Percentiles rank a stretch among this genome's conserved stretches.
phyloP scores from a whole-genome alignment of 1,139 yeast genomes.

The Yamadazyma triangularis region DNA sequence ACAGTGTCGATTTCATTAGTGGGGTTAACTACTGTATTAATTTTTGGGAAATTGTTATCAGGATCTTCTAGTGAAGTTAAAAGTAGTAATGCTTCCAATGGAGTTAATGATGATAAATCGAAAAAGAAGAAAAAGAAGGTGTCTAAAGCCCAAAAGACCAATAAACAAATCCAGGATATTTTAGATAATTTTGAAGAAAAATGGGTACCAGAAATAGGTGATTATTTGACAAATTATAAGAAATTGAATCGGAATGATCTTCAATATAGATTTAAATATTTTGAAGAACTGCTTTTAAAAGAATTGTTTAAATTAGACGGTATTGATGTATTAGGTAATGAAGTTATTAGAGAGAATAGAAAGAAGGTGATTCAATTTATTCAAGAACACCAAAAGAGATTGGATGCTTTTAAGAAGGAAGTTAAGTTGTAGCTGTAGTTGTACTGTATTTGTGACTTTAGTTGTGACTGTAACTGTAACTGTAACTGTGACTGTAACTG shows the following conservation, averaged over 20 bases:
- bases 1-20: constrained; percentile 33
- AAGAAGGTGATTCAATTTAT: constrained; percentile 56
- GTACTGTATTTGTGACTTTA: no score
- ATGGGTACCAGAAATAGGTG: constrained; percentile 44
- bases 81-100: constrained; percentile 5
- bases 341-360: constrained; percentile 51
- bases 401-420: constrained; percentile 51
- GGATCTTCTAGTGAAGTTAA: constrained; percentile 6
- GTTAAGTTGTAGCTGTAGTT: constrained; percentile 9
- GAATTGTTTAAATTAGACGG: constrained; percentile 63
- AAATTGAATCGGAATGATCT: constrained; percentile 33
- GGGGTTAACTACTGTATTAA: constrained; percentile 23
- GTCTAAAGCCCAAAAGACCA: constrained; percentile 41
- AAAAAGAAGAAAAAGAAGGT: constrained; percentile 33
- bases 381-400: constrained; percentile 54
- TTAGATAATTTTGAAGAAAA: constrained; percentile 39
- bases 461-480: no score
- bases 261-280: constrained; percentile 52
- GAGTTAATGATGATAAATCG: constrained; percentile 2
- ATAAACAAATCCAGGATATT: constrained; percentile 35
- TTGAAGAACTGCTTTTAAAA: constrained; percentile 64
- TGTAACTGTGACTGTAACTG: constrained; percentile 1
- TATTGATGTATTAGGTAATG: constrained; percentile 50
- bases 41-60: constrained; percentile 16
- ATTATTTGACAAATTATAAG: constrained; percentile 30